Conservation (phyloP, 2,329 filamentous ascomycete species). For the Cordyceps militaris region DNA sequence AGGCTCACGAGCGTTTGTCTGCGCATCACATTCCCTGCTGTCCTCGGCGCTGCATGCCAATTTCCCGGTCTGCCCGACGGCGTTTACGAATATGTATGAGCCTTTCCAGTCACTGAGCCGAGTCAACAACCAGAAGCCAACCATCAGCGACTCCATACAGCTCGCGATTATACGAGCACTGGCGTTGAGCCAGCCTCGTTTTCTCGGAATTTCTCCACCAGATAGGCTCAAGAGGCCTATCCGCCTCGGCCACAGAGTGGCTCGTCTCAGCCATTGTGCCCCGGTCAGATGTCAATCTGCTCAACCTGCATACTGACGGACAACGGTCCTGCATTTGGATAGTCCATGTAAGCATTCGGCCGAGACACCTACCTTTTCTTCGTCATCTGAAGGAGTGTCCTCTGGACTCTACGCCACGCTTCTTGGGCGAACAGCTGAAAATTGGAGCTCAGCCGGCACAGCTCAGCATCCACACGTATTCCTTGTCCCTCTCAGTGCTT, state of each 20-base stretch:
- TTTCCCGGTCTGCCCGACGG: neutral
- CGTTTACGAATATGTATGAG: neutral
- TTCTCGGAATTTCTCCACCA: neutral
- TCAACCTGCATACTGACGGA: neutral
- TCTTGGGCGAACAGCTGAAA: too few relatives aligned
- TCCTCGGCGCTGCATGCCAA: neutral
- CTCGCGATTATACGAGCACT: neutral
- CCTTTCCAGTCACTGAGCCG: neutral
- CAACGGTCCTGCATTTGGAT: neutral
- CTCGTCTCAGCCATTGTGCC: neutral
- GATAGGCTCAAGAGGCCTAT: neutral
- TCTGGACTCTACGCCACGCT: neutral
- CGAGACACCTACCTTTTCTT: neutral
- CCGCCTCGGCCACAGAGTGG: neutral
- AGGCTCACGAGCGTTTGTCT: constrained; percentile 4
- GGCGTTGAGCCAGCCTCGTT: neutral
- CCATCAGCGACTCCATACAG: neutral
- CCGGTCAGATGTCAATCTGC: constrained; percentile 3
- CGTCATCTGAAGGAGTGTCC: neutral
- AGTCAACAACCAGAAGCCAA: neutral
- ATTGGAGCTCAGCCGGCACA: too few relatives aligned
- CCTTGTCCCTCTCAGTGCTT: too few relatives aligned
- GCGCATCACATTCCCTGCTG: neutral
- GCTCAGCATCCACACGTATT: too few relatives aligned
- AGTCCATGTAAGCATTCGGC: constrained; percentile 1